These are phyloP conservation scores for Dictyostelium citrinum DNA, from an alignment of 78 protist genomes.

Conservation along the genomic window DNA sequence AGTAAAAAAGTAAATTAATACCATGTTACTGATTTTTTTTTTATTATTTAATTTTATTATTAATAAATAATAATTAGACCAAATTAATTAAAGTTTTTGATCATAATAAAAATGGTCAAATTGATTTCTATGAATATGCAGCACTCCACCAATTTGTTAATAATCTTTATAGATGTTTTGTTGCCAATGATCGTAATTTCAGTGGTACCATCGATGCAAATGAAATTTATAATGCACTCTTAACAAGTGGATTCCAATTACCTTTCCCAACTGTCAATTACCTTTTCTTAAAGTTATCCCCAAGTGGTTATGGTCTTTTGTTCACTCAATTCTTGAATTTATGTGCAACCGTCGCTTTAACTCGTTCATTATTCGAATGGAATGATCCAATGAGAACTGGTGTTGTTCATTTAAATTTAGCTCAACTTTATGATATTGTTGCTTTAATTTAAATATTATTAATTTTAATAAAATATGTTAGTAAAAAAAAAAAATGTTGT, in stretches of 20 bases:
- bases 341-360: constrained; percentile 45
- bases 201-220: constrained; percentile 52
- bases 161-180: constrained; percentile 31
- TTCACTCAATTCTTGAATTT: constrained; percentile 46
- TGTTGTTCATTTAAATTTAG: constrained; percentile 4
- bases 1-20: no score
- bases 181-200: constrained; percentile 54
- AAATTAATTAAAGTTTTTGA: constrained; percentile 58
- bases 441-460: constrained; percentile 18
- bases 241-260: constrained; percentile 19
- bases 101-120: constrained; percentile 35
- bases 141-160: constrained; percentile 57
- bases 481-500: background rate
- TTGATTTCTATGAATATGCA: constrained; percentile 70
- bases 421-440: constrained; percentile 20
- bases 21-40: background rate
- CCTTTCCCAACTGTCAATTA: constrained; percentile 44
- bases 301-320: constrained; percentile 25
- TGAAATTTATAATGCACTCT: constrained; percentile 28
- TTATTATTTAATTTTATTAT: background rate
- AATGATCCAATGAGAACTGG: constrained; percentile 72
- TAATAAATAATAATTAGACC: background rate
- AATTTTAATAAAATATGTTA: background rate
- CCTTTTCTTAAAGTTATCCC: constrained; percentile 22
- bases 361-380: constrained; percentile 60